Base-by-base conservation (phyloP, 306 rosid genomes). In the Astragalus glycyphyllos region DNA sequence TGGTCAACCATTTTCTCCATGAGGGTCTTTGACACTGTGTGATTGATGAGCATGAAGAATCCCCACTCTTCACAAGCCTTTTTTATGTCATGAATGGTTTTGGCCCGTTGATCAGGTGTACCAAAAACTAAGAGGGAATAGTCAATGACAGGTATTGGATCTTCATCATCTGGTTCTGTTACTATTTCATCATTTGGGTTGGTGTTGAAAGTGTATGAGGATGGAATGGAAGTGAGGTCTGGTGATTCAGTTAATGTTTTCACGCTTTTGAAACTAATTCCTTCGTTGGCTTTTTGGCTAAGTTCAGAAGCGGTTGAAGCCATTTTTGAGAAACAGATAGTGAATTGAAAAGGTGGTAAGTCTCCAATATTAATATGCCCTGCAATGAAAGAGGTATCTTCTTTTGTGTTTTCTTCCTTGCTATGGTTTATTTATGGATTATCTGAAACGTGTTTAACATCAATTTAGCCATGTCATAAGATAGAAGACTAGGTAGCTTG, bases 21-120 rank as follows among this genome's bases (percentile, higher is more conserved):
- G 20, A 74, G 42, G 65, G 58, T 63, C 68, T 67, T 67, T 12
- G 86, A 46, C 23, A 86, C 73, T 1, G 44, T 48, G 14, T 78
- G 82, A 23, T 81, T 81, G 9, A 54, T 50, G 40, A 80, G 70
- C 79, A 86, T 73, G 79, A 80, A 80, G 68, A 82, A 68, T 17
- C 84, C 87, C 87, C 79, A 73, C 4, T 82, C 23, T 41, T 76
- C 82, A 76, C 87, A 80, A 42, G 87, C 82, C 61, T 58, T 57
- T 48, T 65, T 69, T 4, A 83, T 32, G 44, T 72, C 75, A 58
- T 64, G 80, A 47, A 83, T 49, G 14, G 72, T 53, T 46, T 68
- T 72, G 78, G 75, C 23, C 8, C 79, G 70, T 59, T 72, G 80
- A 56, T 80, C 65, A 56, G 71, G 87, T 38, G 74, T 74, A n/a